These are phyloP conservation scores for Globisporangium middletonii DNA, from an alignment of 352 stramenopile genomes.

Conservation along the genomic window DNA sequence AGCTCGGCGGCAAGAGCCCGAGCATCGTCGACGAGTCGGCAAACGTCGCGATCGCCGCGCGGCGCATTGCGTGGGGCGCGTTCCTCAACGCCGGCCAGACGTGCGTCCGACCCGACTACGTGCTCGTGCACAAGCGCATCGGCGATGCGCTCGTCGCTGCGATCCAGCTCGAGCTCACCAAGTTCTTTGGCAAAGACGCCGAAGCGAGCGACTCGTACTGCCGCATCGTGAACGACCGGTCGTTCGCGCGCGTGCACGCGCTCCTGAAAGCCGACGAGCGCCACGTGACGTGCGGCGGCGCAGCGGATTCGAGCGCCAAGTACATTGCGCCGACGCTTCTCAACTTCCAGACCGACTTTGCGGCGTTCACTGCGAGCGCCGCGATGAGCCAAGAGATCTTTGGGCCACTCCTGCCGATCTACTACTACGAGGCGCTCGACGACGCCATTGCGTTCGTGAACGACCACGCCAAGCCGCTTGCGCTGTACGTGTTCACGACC, in stretches of 20 bases:
- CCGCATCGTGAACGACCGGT: constrained; percentile 19
- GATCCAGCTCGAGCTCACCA: constrained; percentile 27
- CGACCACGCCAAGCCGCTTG: constrained; percentile 65
- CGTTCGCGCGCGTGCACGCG: constrained; percentile 6
- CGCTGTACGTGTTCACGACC: constrained; percentile 80
- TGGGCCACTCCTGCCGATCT: constrained; percentile 91
- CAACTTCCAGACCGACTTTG: constrained; percentile 68
- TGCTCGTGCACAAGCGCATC: constrained; percentile 80
- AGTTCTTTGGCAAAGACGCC: constrained; percentile 56
- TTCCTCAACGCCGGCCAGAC: constrained; percentile 92
- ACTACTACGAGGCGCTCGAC: constrained; percentile 55
- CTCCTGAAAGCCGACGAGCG: constrained; percentile 60
- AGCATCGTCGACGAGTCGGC: constrained; percentile 73
- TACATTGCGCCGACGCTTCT: constrained; percentile 89
- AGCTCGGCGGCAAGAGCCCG: constrained; percentile 93
- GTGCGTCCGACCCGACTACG: constrained; percentile 93
- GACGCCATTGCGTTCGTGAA: constrained; percentile 31
- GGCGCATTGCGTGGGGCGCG: constrained; percentile 61
- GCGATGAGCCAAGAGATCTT: constrained; percentile 95
- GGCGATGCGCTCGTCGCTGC: constrained; percentile 43
- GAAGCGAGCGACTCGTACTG: constrained; percentile 43
- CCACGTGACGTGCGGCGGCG: constrained; percentile 50
- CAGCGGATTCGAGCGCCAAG: constrained; percentile 53
- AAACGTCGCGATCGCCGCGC: constrained; percentile 47
- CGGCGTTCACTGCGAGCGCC: constrained; percentile 41